Conservation (phyloP, 768 basidiomycete genomes). For the Suillus hirtellus region DNA sequence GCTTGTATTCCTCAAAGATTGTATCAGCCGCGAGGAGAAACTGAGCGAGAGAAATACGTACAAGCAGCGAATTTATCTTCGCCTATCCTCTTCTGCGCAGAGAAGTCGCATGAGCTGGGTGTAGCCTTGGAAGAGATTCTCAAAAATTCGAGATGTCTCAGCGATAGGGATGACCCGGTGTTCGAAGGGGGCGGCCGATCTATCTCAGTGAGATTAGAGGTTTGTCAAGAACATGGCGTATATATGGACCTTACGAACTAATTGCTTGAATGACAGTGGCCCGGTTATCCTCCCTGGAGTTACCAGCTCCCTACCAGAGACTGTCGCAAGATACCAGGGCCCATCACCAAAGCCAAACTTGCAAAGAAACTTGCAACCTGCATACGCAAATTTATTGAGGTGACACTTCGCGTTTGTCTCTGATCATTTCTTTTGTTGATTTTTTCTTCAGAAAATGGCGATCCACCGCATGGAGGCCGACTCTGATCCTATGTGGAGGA, state of each 20-base stretch:
- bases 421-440: background rate
- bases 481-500: slow-evolving; percentile 54
- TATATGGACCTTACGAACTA: background rate
- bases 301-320: slow-evolving; percentile 75
- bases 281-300: slow-evolving; percentile 73
- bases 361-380: slow-evolving; percentile 72
- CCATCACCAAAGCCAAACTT: slow-evolving; percentile 68
- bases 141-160: slow-evolving; percentile 54
- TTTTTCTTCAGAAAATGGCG: slow-evolving; percentile 46
- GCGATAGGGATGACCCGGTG: slow-evolving; percentile 55
- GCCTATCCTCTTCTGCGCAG: slow-evolving; percentile 61
- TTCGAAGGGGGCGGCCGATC: slow-evolving; percentile 70
- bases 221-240: slow-evolving; percentile 31
- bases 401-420: slow-evolving; percentile 26
- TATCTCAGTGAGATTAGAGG: slow-evolving; percentile 71
- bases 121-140: slow-evolving; percentile 61
- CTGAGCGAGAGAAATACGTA: slow-evolving; percentile 71
- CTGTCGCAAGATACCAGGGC: slow-evolving; percentile 69
- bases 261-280: slow-evolving; percentile 52
- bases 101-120: slow-evolving; percentile 55
- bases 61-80: slow-evolving; percentile 60
- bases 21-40: slow-evolving; percentile 70
- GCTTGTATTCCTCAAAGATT: slow-evolving; percentile 61
- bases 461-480: slow-evolving; percentile 54
- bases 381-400: slow-evolving; percentile 62